These are phyloP conservation scores for Schrenkiella parvula DNA, from an alignment of 345 rosid genomes.

Conservation along the genomic window DNA sequence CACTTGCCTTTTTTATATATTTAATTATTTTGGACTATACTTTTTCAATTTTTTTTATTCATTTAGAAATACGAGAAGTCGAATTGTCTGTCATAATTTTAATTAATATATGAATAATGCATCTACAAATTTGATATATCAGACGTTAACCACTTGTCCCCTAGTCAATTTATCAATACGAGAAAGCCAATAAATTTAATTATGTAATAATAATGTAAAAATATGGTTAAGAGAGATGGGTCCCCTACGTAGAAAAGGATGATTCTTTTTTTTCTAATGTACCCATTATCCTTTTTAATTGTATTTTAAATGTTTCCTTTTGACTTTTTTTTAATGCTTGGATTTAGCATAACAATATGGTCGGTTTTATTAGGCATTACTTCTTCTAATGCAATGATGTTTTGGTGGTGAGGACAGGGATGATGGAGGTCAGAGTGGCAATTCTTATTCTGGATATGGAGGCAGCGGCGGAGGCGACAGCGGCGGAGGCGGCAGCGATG, in stretches of 20 bases:
- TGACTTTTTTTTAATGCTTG: not conserved
- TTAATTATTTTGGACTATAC: not conserved
- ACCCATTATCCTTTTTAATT: not conserved
- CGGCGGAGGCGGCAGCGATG: not conserved
- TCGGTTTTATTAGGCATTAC: not conserved
- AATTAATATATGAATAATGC: not conserved
- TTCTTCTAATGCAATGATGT: not conserved
- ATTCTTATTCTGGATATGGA: not conserved
- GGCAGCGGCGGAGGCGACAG: not conserved
- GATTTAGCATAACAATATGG: not conserved
- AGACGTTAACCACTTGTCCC: not conserved
- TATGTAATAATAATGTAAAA: conserved; percentile 8
- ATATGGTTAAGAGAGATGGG: conserved; percentile 5
- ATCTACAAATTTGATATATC: conserved; percentile 6
- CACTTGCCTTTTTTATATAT: conserved; percentile 23
- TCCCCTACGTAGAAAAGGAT: conserved; percentile 7
- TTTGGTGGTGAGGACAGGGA: conserved; percentile 23
- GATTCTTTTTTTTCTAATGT: conserved; percentile 5
- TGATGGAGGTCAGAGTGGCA: conserved; percentile 27
- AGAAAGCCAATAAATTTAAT: not conserved
- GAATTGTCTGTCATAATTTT: conserved; percentile 4
- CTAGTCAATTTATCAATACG: not conserved
- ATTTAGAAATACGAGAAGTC: conserved; percentile 14
- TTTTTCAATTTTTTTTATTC: not conserved
- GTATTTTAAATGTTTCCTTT: conserved; percentile 5